Conservation (phyloP, 1,284 basidiomycete species). For the Apiotrichum laibachii region DNA sequence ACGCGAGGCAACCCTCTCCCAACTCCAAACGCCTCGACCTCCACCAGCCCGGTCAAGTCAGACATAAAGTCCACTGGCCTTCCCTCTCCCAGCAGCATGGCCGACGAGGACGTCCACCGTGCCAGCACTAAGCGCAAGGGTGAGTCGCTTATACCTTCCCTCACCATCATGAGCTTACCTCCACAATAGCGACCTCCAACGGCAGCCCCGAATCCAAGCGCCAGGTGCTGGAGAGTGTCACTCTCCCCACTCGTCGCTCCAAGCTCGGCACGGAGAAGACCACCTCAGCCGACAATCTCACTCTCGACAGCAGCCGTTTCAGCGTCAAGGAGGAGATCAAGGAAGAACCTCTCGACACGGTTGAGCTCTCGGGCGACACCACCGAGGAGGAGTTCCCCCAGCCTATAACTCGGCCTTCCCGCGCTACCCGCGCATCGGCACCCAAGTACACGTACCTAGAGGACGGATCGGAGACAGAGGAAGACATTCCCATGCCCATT, state of each 20-base stretch:
- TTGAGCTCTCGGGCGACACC: not conserved
- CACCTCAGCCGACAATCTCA: conserved; percentile 39
- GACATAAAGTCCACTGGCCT: not conserved
- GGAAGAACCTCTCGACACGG: not conserved
- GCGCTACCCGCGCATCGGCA: not conserved
- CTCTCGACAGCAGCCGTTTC: conserved; percentile 22
- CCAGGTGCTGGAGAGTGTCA: conserved; percentile 30
- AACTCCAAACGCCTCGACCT: not conserved
- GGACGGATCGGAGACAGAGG: conserved; percentile 3
- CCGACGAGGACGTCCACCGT: not conserved
- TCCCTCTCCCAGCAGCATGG: conserved; percentile 3
- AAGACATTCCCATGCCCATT: conserved; percentile 1
- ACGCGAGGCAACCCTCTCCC: not conserved
- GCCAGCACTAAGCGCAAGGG: conserved; percentile 2
- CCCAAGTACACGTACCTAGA: not conserved
- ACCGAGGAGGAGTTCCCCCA: not conserved
- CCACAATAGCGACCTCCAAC: not conserved
- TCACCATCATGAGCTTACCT: not conserved
- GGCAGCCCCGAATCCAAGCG: conserved; percentile 7
- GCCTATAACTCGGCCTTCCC: not conserved
- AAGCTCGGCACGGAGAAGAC: conserved; percentile 41
- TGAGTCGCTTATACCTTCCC: not conserved
- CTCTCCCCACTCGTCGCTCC: conserved; percentile 28
- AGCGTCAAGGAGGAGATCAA: conserved; percentile 12
- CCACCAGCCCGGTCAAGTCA: not conserved